phyloP scores from a whole-genome alignment of 140 eudicot genomes.

The Ambrosia hybrid region DNA sequence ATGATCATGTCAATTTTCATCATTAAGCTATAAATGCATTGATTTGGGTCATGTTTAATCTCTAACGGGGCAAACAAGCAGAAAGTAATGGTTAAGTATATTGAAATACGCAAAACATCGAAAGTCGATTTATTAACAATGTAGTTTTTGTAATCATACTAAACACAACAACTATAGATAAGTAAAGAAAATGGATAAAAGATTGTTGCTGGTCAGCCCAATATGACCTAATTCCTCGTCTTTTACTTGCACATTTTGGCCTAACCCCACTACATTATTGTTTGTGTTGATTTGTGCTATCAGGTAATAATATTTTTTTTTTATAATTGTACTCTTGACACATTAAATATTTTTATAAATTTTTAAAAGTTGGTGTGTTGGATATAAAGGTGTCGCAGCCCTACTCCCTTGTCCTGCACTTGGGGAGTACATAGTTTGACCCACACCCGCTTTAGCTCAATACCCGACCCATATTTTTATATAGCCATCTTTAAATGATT shows the following conservation, averaged over 20 bases:
- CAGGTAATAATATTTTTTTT: not conserved
- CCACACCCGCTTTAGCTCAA: not conserved
- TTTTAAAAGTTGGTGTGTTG: too few species aligned
- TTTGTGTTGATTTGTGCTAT: not conserved
- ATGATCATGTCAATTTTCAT: not conserved
- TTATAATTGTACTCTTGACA: not conserved
- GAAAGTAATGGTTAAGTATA: not conserved
- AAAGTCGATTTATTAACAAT: not conserved
- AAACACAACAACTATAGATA: too few species aligned
- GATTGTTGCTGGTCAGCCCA: not conserved
- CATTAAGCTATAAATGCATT: slow-evolving; percentile 1
- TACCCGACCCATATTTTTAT: not conserved
- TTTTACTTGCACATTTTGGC: not conserved
- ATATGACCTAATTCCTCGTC: not conserved
- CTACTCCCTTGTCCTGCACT: not conserved
- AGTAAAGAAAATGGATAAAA: too few species aligned
- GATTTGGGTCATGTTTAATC: not conserved
- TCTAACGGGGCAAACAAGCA: not conserved
- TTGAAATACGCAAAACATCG: not conserved
- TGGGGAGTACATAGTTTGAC: not conserved
- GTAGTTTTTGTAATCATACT: too few species aligned
- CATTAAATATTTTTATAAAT: not conserved
- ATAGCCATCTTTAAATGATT: not conserved
- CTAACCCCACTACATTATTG: not conserved
- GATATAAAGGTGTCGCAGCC: not conserved